Percentiles rank a stretch among this genome's conserved stretches.
These are phyloP conservation scores for Solanum sitiens DNA, from an alignment of 257 asterid genomes.

Conservation along the genomic window DNA sequence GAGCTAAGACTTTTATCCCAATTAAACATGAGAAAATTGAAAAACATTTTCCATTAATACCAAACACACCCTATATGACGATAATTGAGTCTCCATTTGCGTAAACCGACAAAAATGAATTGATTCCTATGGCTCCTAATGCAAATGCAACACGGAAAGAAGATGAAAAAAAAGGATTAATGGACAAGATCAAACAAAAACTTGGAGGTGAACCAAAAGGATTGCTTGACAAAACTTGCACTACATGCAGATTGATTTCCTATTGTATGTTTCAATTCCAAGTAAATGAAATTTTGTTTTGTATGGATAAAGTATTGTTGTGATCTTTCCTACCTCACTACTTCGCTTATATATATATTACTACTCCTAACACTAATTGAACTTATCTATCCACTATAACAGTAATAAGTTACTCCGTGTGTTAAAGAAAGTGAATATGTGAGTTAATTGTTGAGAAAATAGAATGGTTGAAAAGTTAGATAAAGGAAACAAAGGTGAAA, in stretches of 20 bases:
- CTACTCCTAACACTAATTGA: neutral
- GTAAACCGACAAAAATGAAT: conserved; percentile 17
- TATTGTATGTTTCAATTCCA: neutral
- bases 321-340: neutral
- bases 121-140: neutral
- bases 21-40: too few species aligned
- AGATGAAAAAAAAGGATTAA: conserved; percentile 24
- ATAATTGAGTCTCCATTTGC: neutral
- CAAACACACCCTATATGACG: too few species aligned
- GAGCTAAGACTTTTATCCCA: neutral
- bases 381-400: neutral
- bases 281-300: neutral
- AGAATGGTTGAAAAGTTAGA: too few species aligned
- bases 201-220: conserved; percentile 32
- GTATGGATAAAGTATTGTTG: neutral
- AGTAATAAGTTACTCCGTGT: neutral
- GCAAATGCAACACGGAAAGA: conserved; percentile 5
- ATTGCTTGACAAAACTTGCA: conserved; percentile 12
- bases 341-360: too few species aligned
- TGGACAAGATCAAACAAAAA: conserved; percentile 35
- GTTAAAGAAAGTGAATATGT: too few species aligned
- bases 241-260: neutral
- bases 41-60: too few species aligned
- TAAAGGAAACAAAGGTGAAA: too few species aligned
- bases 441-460: too few species aligned